Evolutionary conservation across 1,284 basidiomycete species (phyloP), one percentile per base, ranked within the genome.

Genomic region (Blastosporella zonata): DNA sequence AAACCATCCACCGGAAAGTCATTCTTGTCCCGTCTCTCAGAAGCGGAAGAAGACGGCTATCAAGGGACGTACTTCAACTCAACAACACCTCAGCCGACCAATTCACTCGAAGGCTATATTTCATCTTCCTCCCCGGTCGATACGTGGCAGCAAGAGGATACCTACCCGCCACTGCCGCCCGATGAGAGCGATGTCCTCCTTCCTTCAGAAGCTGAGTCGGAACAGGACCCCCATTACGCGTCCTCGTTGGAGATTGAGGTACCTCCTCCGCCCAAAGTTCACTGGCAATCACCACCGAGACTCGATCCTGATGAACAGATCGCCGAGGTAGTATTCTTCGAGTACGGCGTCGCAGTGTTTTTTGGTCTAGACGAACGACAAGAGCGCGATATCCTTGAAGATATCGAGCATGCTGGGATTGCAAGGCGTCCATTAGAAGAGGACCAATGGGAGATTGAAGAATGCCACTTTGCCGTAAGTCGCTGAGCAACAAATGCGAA

Each of bases 21-120:
- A 1, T 76, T 82, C 46, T 69, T 83, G 33, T 78, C 78, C 46
- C 78, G 77, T 46, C 79, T 96, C 54, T 90, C 90, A 1, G 88
- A 93, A 63, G 90, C 88, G 1, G 93, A 97, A 63, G 93, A 95
- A 62, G 79, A 87, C 41, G 92, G 91, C 0, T 96, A 96, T 62
- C 84, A 94, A 59, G 91, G 88, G 17, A 78, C 82, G 1, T 94
- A 93, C 64, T 93, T 93, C 62, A 74, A 79, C 6, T 67, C 74
- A 1, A 61, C 68, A 12, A 41, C 57, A 4, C 55, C 58, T 40
- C 62, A 55, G 33, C 61, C 67, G 6, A 60, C 65, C 22, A 58
- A 68, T 21, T 59, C 63, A 15, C 58, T 59, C 27, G 78, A 79
- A 49, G 81, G 81, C 0, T 85, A 78, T 59, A 82, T 84, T 22